Evolutionary conservation across 352 stramenopile species (phyloP).

Genomic region (Phytophthora hibernalis): DNA sequence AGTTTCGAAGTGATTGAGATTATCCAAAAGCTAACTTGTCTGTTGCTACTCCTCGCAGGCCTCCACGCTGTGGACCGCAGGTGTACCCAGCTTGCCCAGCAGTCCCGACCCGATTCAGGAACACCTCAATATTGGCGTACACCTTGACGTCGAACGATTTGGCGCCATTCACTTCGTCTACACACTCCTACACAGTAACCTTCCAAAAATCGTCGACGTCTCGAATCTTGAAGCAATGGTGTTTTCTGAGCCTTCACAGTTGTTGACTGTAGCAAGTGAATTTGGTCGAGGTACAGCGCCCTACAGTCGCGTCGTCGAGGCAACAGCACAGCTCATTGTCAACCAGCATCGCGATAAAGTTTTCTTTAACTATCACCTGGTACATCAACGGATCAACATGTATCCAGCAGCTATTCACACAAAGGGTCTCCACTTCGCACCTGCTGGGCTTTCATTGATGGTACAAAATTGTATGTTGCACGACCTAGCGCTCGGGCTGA

Average conservation of each 20-base stretch:
- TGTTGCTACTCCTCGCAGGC: no score
- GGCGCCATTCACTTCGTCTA: no score
- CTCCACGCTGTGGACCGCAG: no score
- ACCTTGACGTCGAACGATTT: no score
- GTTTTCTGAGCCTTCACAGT: constrained; percentile 8
- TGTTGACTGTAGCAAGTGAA: constrained; percentile 11
- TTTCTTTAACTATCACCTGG: background rate
- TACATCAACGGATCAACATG: background rate
- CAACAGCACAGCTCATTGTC: background rate
- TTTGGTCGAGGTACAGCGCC: background rate
- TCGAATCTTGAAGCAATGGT: no score
- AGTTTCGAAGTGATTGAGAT: no score
- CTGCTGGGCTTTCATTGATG: constrained; percentile 11
- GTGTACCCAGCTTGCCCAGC: no score
- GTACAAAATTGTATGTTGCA: constrained; percentile 3
- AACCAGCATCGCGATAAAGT: background rate
- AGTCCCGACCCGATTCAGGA: no score
- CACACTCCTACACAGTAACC: no score
- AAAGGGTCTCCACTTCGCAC: background rate
- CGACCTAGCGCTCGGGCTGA: background rate
- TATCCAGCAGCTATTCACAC: background rate
- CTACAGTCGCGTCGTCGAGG: background rate
- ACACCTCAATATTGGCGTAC: no score
- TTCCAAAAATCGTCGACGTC: no score
- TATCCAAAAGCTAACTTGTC: no score